Evolutionary conservation across 257 asterid species (phyloP).

Genomic region (Lycium barbarum): DNA sequence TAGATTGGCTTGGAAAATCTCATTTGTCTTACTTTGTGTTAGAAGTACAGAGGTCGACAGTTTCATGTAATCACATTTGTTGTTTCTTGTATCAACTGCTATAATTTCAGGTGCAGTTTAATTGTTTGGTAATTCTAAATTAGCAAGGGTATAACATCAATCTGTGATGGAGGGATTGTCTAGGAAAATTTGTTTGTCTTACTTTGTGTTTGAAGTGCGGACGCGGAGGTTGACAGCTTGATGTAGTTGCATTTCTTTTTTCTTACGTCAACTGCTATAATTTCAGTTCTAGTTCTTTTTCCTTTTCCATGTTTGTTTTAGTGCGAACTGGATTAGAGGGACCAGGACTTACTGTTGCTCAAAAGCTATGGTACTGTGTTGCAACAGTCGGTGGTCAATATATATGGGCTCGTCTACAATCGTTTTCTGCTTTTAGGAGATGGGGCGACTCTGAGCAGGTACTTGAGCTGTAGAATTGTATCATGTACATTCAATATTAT

Average conservation of each 20-base stretch:
- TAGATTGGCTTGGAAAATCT: neutral
- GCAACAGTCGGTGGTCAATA: constrained; percentile 97
- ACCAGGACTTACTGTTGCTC: constrained; percentile 74
- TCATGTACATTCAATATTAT: neutral
- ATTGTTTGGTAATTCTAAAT: neutral
- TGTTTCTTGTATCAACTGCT: neutral
- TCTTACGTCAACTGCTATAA: neutral
- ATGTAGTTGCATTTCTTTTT: neutral
- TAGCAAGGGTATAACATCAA: neutral
- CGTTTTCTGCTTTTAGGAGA: constrained; percentile 94
- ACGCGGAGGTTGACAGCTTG: neutral
- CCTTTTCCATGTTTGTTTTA: constrained; percentile 6
- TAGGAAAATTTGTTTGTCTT: constrained; percentile 8
- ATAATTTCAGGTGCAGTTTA: constrained; percentile 21
- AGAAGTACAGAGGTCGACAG: neutral
- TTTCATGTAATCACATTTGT: neutral
- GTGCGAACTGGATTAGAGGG: constrained; percentile 37
- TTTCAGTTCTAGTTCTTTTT: constrained; percentile 23
- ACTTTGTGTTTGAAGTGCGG: constrained; percentile 16
- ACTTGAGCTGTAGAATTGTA: neutral
- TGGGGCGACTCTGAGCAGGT: constrained; percentile 99
- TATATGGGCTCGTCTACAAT: constrained; percentile 88
- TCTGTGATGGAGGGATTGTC: neutral
- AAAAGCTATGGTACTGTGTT: constrained; percentile 89
- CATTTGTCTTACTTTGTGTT: constrained; percentile 20